Evolutionary conservation across 2,329 filamentous ascomycete species (phyloP), one percentile per base, ranked within the genome.

Genomic region (Xylaria arbuscula): DNA sequence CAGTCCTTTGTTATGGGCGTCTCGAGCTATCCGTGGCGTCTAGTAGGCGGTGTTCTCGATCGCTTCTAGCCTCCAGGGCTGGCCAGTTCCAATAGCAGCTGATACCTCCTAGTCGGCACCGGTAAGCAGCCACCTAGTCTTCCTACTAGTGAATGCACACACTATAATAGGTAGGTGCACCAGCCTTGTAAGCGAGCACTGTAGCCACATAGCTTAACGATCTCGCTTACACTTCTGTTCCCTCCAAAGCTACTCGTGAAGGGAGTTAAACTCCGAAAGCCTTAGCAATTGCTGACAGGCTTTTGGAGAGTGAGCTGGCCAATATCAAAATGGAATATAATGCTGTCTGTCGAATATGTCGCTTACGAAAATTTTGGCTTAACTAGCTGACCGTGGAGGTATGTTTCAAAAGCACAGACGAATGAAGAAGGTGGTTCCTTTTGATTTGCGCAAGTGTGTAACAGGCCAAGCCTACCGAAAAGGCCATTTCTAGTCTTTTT

Each of bases 21-120:
- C 53, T 84, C 58, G 53, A 59, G 62, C 11, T 28, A 66, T 66
- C 36, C 10, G 48, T 8, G 38, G 40, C 48, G 4, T 48, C 38
- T 69, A 58, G 66, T 66, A 57, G 62, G 67, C 19, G 22, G 38
- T 38, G 32, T 56, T 50, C 51, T 59, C 34, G 38, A n/a, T 42
- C 34, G 17, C 50, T 32, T 22, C 42, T 50, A 22, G 45, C n/a
- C n/a, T n/a, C n/a, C n/a, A n/a, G n/a, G n/a, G n/a, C n/a, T n/a
- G n/a, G n/a, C n/a, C n/a, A n/a, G n/a, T n/a, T n/a, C n/a, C n/a
- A n/a, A n/a, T n/a, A n/a, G n/a, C n/a, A n/a, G n/a, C n/a, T n/a
- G n/a, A n/a, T n/a, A 28, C 28, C 28, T 28, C 28, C 28, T 28
- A 32, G 15, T 45, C 15, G 17, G 40, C n/a, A 45, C 40, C 5